Evolutionary conservation across 345 rosid species (phyloP), one percentile per base, ranked within the genome.

Genomic region (Turritis glabra): DNA sequence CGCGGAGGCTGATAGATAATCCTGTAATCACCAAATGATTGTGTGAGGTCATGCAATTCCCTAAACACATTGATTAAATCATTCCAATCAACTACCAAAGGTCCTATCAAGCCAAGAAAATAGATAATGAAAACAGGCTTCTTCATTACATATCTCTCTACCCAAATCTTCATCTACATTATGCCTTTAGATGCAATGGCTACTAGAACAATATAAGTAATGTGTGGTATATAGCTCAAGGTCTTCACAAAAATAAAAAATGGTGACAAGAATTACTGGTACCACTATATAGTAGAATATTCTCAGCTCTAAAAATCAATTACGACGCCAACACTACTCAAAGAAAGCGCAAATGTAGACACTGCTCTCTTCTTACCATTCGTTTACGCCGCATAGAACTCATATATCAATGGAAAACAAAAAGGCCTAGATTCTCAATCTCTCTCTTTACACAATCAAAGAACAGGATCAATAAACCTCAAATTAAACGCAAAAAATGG

Each of bases 1-100:
- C 48, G 85, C 70, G 58, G 94, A 78, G 55, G 84, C 70, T 54
- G 98, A 96, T 58, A 95, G 78, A 86, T 95, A 95, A 67, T 95
- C 98, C 99, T 95, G 87, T 77, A 59, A 81, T 38, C 82, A 81
- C 75, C 69, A 44, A 60, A 38, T 2, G 29, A 66, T 25, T 40
- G 53, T 43, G 69, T 76, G 19, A 67, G 63, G 4, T 61, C n/a
- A 57, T 51, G 47, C 55, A 57, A 41, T 52, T 29, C 18, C 60
- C 35, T 14, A 18, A 19, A 57, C 4, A 54, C 50, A 27, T 14
- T 25, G 15, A 69, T 47, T 21, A 69, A 15, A 43, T 23, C 26
- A 0, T 38, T n/a, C 46, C n/a, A 54, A 8, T 63, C 53, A 70
- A 47, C 13, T 48, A 71, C 22, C n/a, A 69, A 22, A 22, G 23